phyloP scores from a whole-genome alignment of 2,329 filamentous ascomycete genomes.

The Salinomyces thailandicus region DNA sequence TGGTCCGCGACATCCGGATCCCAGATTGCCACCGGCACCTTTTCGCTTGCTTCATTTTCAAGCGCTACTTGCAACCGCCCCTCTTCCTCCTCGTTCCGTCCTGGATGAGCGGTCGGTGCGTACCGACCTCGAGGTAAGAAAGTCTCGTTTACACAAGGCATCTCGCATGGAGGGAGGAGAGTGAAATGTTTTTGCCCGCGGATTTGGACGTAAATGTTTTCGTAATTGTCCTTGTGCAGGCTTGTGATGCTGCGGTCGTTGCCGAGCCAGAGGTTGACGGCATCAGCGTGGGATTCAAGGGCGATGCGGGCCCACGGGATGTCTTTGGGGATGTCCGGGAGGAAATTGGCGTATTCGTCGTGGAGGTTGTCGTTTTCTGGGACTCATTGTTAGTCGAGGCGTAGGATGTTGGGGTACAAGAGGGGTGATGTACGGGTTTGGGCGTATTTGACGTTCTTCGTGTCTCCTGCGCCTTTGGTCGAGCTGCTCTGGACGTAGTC shows the following conservation, averaged over 20 bases:
- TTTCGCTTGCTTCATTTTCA: conserved; percentile 28
- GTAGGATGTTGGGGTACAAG: no score
- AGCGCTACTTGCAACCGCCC: background rate
- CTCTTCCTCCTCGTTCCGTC: background rate
- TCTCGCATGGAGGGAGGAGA: conserved; percentile 60
- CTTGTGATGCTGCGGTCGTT: conserved; percentile 60
- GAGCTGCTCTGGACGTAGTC: conserved; percentile 43
- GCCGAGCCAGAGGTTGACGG: conserved; percentile 75
- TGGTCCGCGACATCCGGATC: conserved; percentile 53
- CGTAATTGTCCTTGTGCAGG: conserved; percentile 73
- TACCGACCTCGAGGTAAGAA: conserved; percentile 51
- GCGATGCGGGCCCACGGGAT: conserved; percentile 67
- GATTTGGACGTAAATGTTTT: conserved; percentile 74
- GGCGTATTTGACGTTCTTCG: conserved; percentile 51
- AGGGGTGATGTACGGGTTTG: conserved; percentile 54
- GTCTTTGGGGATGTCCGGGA: conserved; percentile 50
- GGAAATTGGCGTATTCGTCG: conserved; percentile 57
- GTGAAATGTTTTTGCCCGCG: conserved; percentile 64
- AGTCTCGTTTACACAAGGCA: conserved; percentile 58
- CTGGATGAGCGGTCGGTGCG: conserved; percentile 21
- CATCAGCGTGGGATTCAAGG: conserved; percentile 55
- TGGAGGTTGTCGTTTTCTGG: conserved; percentile 74
- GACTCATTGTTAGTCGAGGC: no score
- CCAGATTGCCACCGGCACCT: conserved; percentile 61
- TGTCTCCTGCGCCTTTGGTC: background rate